These are phyloP conservation scores for Rhodotorula diobovata DNA, from an alignment of 768 basidiomycete species.

Conservation along the genomic window DNA sequence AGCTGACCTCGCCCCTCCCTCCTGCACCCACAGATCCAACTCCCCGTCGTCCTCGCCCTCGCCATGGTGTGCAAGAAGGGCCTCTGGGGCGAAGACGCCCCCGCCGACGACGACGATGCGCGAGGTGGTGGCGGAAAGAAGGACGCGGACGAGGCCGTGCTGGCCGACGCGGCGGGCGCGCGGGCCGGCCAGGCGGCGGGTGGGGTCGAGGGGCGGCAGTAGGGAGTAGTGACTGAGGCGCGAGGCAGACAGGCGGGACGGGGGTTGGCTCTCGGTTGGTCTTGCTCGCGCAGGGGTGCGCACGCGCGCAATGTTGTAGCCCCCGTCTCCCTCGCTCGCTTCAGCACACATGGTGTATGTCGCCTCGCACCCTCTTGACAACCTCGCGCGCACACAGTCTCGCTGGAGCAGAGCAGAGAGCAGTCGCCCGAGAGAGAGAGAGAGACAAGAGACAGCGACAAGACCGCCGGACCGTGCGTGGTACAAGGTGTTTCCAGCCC, in stretches of 20 bases:
- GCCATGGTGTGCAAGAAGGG: slow-evolving; percentile 95
- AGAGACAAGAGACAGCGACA: too few relatives aligned
- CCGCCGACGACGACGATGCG: background rate
- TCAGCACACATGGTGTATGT: background rate
- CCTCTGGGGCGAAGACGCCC: slow-evolving; percentile 46
- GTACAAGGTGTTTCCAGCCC: background rate
- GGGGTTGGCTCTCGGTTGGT: too few relatives aligned
- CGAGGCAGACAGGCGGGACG: too few relatives aligned
- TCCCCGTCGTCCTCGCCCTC: slow-evolving; percentile 74
- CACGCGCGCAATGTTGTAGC: too few relatives aligned
- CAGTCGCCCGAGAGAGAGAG: background rate
- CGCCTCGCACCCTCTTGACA: background rate
- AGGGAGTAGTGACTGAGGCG: too few relatives aligned
- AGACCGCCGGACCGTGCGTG: too few relatives aligned
- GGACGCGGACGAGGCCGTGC: slow-evolving; percentile 4
- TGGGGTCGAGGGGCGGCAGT: too few relatives aligned
- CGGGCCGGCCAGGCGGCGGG: background rate
- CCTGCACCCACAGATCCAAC: background rate
- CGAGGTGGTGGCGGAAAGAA: too few relatives aligned
- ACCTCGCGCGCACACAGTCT: background rate
- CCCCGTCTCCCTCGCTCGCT: background rate
- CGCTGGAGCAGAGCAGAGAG: too few relatives aligned
- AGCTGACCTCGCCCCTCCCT: too few relatives aligned
- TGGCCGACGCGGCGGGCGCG: background rate
- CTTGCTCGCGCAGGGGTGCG: too few relatives aligned